Evolutionary conservation across 768 basidiomycete species (phyloP).

Genomic region (Kwoniella europaea): DNA sequence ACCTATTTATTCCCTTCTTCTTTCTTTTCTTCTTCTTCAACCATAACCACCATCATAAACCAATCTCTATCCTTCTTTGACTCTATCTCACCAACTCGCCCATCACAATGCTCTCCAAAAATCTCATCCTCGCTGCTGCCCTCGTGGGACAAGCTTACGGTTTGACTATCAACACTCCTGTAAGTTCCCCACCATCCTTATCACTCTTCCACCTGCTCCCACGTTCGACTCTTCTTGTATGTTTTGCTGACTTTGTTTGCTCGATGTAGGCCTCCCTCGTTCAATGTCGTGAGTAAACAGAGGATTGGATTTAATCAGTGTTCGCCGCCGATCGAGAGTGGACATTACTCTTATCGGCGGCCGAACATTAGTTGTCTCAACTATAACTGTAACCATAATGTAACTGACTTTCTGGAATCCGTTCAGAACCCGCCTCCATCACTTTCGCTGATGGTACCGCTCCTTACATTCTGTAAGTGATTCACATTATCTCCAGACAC

Average conservation of each 20-base stretch:
- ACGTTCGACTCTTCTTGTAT: too few relatives aligned
- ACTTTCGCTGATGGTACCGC: slow-evolving; percentile 47
- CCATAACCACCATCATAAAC: slow-evolving; percentile 6
- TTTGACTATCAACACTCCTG: slow-evolving; percentile 55
- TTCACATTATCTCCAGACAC: not conserved
- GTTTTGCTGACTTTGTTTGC: slow-evolving; percentile 23
- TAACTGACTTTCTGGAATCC: not conserved
- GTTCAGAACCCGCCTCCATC: slow-evolving; percentile 42
- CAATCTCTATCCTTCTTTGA: slow-evolving; percentile 4
- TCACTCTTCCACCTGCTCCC: too few relatives aligned
- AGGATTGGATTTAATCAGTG: not conserved
- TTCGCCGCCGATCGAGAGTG: slow-evolving; percentile 13
- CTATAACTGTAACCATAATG: not conserved
- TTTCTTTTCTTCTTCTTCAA: slow-evolving; percentile 13
- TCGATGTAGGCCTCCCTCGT: slow-evolving; percentile 42
- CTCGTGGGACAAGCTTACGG: slow-evolving; percentile 47
- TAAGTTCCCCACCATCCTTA: slow-evolving; percentile 17
- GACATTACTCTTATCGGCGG: slow-evolving; percentile 1
- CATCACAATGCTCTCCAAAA: slow-evolving; percentile 44
- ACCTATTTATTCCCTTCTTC: slow-evolving; percentile 12
- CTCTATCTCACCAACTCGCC: slow-evolving; percentile 6
- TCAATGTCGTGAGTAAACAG: slow-evolving; percentile 46
- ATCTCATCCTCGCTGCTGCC: slow-evolving; percentile 31
- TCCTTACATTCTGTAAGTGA: slow-evolving; percentile 55
- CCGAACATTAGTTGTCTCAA: not conserved